Percentiles rank a stretch among this genome's conserved stretches.
phyloP scores from a whole-genome alignment of 2,329 filamentous ascomycete genomes.

The Fusarium tuaranense region DNA sequence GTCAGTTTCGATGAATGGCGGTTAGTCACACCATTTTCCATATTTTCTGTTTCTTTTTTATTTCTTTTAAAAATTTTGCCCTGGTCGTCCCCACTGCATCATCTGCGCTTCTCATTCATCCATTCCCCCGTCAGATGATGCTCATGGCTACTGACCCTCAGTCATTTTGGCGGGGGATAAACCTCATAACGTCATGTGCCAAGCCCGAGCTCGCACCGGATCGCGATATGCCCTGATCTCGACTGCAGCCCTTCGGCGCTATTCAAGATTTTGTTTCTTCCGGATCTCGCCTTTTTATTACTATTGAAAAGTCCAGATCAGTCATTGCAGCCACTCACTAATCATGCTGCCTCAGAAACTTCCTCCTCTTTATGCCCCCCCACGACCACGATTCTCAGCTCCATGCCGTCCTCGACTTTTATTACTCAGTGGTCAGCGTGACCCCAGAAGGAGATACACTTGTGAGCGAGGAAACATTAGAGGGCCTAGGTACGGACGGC shows the following conservation, averaged over 20 bases:
- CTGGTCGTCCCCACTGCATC: constrained; percentile 7
- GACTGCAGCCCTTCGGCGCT: constrained; percentile 3
- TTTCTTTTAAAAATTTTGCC: neutral
- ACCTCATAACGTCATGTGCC: constrained; percentile 46
- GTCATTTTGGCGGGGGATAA: constrained; percentile 43
- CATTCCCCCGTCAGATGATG: constrained; percentile 36
- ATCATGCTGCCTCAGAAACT: constrained; percentile 72
- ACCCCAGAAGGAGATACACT: constrained; percentile 94
- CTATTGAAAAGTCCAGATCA: constrained; percentile 2
- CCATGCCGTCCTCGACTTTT: constrained; percentile 88
- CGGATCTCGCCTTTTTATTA: constrained; percentile 1
- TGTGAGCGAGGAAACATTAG: constrained; percentile 88
- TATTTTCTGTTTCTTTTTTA: constrained; percentile 18
- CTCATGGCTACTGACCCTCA: constrained; percentile 44
- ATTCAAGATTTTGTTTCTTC: neutral
- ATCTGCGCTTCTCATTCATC: constrained; percentile 12
- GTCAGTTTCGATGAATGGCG: constrained; percentile 97
- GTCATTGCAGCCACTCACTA: constrained; percentile 25
- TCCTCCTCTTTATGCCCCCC: constrained; percentile 87
- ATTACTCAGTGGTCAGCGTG: constrained; percentile 87
- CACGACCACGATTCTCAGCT: constrained; percentile 75
- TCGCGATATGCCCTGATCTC: constrained; percentile 19
- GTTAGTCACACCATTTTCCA: constrained; percentile 66
- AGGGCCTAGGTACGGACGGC: constrained; percentile 90
- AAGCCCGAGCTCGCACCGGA: constrained; percentile 29